phyloP scores from a whole-genome alignment of 2,329 filamentous ascomycete species.

The Penicillium fuscoglaucum region DNA sequence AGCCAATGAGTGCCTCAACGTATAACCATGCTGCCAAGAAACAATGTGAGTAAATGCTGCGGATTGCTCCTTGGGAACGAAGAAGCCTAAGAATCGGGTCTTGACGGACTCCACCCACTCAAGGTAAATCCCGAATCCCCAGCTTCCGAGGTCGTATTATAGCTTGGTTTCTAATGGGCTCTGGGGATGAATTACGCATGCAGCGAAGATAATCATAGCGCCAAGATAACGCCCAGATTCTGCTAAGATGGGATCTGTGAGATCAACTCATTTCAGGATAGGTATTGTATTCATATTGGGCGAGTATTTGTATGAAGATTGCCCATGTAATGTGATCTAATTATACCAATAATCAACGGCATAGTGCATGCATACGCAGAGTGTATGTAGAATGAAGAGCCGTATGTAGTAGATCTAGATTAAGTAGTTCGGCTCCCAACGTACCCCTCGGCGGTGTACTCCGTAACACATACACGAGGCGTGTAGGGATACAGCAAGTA shows the following conservation, averaged over 20 bases:
- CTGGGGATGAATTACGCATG: neutral
- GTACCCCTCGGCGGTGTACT: neutral
- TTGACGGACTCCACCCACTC: neutral
- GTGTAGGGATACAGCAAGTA: slow-evolving; percentile 4
- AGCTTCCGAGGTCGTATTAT: neutral
- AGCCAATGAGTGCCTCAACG: neutral
- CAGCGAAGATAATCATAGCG: neutral
- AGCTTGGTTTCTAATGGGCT: neutral
- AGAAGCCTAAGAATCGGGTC: neutral
- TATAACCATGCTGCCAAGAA: slow-evolving; percentile 7
- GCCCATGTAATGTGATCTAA: neutral
- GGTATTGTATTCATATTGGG: neutral
- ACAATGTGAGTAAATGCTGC: slow-evolving; percentile 1
- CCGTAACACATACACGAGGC: neutral
- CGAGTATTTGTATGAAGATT: neutral
- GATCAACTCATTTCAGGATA: slow-evolving; percentile 5
- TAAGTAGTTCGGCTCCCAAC: neutral
- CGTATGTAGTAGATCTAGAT: neutral
- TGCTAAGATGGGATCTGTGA: slow-evolving; percentile 1
- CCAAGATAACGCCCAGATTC: slow-evolving; percentile 10
- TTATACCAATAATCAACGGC: too few relatives aligned
- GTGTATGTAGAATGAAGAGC: neutral
- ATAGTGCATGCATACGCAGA: neutral
- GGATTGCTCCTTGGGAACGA: neutral
- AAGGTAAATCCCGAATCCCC: neutral